Evolutionary conservation across 169 alveolate species (phyloP), one percentile per base, ranked within the genome.

Genomic region (Besnoitia besnoiti): DNA sequence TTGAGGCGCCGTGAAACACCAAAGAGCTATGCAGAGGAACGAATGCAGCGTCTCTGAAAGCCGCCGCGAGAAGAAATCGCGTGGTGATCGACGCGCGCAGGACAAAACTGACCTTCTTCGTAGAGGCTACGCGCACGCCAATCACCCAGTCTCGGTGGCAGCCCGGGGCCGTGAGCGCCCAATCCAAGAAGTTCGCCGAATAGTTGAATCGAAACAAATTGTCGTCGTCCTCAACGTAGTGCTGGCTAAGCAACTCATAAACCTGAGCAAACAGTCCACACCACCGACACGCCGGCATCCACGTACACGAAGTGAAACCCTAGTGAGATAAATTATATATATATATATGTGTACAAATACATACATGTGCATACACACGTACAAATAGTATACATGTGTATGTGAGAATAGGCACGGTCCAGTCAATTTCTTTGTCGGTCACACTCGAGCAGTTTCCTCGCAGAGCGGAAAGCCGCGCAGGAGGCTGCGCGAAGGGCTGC

Each of bases 191-290:
- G 62, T 97, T 99, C 51, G 96, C 96, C 35, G 99, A 96, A 95
- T 99, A 99, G 92, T 98, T 99, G 91, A 99, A 98, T 93, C 99
- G 98, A 94, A 99, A 99, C 85, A 90, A 76, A 89, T 96, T 95
- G 94, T 97, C 99, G 90, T 98, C 99, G 96, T 99, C 99, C 92
- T 99, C 99, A 27, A 99, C 99, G 96, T 99, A 99, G 95, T 99
- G 97, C 89, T 98, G 97, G 49, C 95, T 97, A 89, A 99, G 96
- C 76, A 99, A 94, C 0, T 93, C 95, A 85, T 98, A 98, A 27
- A 98, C 97, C 97, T 98, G 97, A 42, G 91, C 46, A 47, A 75
- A 42, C 49, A 37, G 7, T 37, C 55, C 55, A 1, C 39, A 14
- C 24, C 44, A 67, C 44, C 14, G 42, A 0, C 80, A n/a, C 10